phyloP scores from a whole-genome alignment of 495 filamentous ascomycete species.

The Polyplosphaeria fusca region DNA sequence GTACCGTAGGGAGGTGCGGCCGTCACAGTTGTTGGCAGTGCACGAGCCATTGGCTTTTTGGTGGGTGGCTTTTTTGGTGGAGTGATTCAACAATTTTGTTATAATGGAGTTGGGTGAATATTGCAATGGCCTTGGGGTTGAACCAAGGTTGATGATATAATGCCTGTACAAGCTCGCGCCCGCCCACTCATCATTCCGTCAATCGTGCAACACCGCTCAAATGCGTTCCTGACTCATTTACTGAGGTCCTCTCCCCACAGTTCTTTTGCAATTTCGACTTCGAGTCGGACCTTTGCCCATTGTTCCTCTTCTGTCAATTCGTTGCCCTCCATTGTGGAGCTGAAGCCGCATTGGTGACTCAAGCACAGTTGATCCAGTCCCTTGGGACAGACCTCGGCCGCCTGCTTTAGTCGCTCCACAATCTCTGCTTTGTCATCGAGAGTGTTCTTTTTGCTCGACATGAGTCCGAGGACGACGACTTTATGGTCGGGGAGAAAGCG shows the following conservation, averaged over 20 bases:
- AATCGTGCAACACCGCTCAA: background rate
- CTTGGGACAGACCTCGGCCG: conserved; percentile 39
- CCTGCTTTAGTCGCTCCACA: conserved; percentile 37
- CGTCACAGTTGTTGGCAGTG: too few species aligned
- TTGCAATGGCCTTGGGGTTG: background rate
- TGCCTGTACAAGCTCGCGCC: background rate
- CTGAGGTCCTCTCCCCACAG: conserved; percentile 37
- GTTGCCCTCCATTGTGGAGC: conserved; percentile 38
- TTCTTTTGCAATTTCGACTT: conserved; percentile 41
- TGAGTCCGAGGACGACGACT: conserved; percentile 42
- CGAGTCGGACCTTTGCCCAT: conserved; percentile 42
- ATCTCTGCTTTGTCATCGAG: conserved; percentile 41
- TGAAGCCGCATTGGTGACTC: conserved; percentile 44
- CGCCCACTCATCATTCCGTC: background rate
- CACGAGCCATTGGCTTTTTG: too few species aligned
- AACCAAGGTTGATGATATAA: background rate
- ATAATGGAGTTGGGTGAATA: background rate
- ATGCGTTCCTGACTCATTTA: conserved; percentile 15
- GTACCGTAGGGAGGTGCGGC: too few species aligned
- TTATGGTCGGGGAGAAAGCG: conserved; percentile 40
- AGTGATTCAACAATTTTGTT: background rate
- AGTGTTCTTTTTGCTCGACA: conserved; percentile 38
- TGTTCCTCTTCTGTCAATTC: conserved; percentile 43
- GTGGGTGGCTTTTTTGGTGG: background rate
- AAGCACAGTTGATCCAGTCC: conserved; percentile 42